Evolutionary conservation across 169 alveolate species (phyloP).

Genomic region (Plasmodium sp.): DNA sequence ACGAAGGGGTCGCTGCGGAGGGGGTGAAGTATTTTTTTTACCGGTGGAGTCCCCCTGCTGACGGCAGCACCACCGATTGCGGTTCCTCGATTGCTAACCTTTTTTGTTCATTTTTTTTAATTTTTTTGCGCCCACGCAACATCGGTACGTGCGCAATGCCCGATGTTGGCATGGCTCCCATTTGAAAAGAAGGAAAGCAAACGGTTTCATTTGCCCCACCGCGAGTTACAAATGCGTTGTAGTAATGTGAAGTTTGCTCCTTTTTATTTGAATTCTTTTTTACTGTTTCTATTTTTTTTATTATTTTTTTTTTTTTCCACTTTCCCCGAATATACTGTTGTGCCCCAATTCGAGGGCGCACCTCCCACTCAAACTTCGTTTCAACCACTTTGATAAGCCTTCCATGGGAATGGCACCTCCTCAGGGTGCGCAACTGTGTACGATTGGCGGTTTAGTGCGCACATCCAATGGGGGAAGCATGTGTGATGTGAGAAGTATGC

Average conservation of each 20-base stretch:
- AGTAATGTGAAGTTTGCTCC: background rate
- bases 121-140: background rate
- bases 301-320: too few relatives aligned
- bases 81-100: background rate
- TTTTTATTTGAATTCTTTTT: background rate
- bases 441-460: background rate
- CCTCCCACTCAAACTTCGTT: background rate
- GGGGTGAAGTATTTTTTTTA: background rate
- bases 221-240: background rate
- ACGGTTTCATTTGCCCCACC: background rate
- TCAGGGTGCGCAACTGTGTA: background rate
- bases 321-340: background rate
- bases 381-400: background rate
- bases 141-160: too few relatives aligned
- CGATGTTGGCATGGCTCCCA: background rate
- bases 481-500: too few relatives aligned
- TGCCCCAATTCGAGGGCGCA: background rate
- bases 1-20: background rate
- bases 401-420: background rate
- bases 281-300: too few relatives aligned
- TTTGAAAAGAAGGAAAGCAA: background rate
- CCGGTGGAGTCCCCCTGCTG: background rate
- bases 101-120: background rate
- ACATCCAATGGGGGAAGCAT: background rate
- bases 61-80: background rate